These are phyloP conservation scores for Paraconiothyrium sp. DNA, from an alignment of 2,329 filamentous ascomycete genomes.

Conservation along the genomic window DNA sequence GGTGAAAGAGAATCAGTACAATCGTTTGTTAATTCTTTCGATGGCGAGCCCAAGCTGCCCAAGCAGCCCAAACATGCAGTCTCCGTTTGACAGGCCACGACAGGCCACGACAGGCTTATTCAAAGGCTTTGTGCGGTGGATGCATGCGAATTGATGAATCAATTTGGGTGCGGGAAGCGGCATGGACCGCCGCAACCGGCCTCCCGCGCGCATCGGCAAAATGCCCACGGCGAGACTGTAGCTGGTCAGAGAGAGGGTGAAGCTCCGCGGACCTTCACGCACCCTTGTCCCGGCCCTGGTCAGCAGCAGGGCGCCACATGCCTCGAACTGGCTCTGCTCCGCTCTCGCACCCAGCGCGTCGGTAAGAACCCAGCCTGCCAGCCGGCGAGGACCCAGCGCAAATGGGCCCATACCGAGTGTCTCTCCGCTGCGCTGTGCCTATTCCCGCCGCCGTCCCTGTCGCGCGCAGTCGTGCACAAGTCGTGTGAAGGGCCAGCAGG, in stretches of 20 bases:
- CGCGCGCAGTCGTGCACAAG: background rate
- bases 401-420: background rate
- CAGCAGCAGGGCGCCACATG: background rate
- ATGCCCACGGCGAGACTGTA: background rate
- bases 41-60: background rate
- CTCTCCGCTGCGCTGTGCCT: constrained; percentile 5
- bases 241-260: too few relatives aligned
- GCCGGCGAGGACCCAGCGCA: background rate
- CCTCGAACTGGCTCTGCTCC: constrained; percentile 11
- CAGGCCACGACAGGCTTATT: constrained; percentile 5
- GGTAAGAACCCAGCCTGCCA: background rate
- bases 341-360: constrained; percentile 2
- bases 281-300: constrained; percentile 4
- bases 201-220: constrained; percentile 5
- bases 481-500: background rate
- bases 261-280: background rate
- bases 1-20: background rate
- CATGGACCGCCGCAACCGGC: constrained; percentile 4
- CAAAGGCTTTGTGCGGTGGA: background rate
- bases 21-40: background rate
- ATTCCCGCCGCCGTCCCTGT: background rate
- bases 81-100: constrained; percentile 5
- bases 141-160: constrained; percentile 20
- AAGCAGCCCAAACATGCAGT: too few relatives aligned
- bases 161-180: constrained; percentile 19